Percentiles rank a stretch among this genome's conserved stretches.
Evolutionary conservation across 495 filamentous ascomycete genomes (phyloP).

Genomic region (Podospora pseudopauciseta): DNA sequence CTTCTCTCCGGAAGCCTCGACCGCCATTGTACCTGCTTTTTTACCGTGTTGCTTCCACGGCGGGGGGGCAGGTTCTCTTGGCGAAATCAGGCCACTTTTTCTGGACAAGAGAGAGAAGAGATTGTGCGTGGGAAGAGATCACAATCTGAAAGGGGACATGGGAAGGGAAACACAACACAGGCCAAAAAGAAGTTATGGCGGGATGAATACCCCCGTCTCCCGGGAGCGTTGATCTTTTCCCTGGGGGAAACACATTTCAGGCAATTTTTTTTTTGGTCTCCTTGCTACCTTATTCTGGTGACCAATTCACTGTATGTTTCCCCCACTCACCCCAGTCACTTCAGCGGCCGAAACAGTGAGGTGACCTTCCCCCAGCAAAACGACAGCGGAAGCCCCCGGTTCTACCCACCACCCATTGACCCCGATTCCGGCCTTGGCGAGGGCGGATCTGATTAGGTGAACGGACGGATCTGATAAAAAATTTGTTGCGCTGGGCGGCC

Average conservation of each 20-base stretch:
- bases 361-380: background rate
- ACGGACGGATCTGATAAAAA: constrained; percentile 25
- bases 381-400: background rate
- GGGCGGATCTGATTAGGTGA: constrained; percentile 26
- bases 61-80: background rate
- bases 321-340: background rate
- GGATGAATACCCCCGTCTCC: background rate
- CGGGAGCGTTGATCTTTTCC: background rate
- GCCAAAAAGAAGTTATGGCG: background rate
- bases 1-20: constrained; percentile 13
- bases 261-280: background rate
- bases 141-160: background rate
- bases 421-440: constrained; percentile 27
- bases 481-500: background rate
- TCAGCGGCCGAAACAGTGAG: background rate
- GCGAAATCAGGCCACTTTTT: background rate
- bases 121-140: background rate
- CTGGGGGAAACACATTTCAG: no score
- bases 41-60: background rate
- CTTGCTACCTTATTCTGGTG: background rate
- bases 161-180: background rate
- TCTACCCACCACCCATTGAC: background rate
- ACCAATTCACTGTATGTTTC: background rate
- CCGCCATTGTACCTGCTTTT: background rate
- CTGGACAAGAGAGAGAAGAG: background rate